Conservation (phyloP, 257 asterid genomes). For the Handroanthus guayacan region DNA sequence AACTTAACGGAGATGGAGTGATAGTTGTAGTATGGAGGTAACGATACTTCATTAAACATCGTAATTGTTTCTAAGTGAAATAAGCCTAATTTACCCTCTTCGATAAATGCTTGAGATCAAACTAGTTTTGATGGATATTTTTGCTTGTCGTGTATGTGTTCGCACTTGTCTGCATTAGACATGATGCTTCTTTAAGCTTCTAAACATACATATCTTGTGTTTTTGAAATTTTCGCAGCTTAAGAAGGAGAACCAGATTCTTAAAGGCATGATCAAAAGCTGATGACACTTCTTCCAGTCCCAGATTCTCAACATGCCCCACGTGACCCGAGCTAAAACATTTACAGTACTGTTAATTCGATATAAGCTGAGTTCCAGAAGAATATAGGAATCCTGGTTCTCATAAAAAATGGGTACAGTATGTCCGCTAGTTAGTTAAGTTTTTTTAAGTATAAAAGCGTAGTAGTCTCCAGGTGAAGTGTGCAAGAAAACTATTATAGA, state of each 20-base stretch:
- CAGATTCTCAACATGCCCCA: background rate
- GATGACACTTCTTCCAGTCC: slow-evolving; percentile 31
- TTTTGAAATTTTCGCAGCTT: slow-evolving; percentile 50
- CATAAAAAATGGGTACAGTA: background rate
- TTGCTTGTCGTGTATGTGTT: background rate
- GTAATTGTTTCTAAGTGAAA: too few species aligned
- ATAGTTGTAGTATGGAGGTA: too few species aligned
- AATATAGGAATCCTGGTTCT: background rate
- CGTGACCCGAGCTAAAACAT: background rate
- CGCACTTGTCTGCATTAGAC: background rate
- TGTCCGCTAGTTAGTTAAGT: background rate
- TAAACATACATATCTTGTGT: slow-evolving; percentile 17
- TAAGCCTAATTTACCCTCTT: slow-evolving; percentile 3
- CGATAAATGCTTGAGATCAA: background rate
- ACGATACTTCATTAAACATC: too few species aligned
- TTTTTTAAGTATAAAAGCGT: too few species aligned
- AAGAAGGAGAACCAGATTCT: slow-evolving; percentile 56
- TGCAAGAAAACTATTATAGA: too few species aligned
- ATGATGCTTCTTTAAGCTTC: slow-evolving; percentile 21
- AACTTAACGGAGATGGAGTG: too few species aligned
- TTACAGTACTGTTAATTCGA: background rate
- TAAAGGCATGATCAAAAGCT: slow-evolving; percentile 45
- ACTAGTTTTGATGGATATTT: background rate
- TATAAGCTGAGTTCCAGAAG: background rate
- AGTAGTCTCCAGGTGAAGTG: too few species aligned